Evolutionary conservation across 495 filamentous ascomycete genomes (phyloP), one percentile per base, ranked within the genome.

Genomic region (Hapsidospora chrysogenum): DNA sequence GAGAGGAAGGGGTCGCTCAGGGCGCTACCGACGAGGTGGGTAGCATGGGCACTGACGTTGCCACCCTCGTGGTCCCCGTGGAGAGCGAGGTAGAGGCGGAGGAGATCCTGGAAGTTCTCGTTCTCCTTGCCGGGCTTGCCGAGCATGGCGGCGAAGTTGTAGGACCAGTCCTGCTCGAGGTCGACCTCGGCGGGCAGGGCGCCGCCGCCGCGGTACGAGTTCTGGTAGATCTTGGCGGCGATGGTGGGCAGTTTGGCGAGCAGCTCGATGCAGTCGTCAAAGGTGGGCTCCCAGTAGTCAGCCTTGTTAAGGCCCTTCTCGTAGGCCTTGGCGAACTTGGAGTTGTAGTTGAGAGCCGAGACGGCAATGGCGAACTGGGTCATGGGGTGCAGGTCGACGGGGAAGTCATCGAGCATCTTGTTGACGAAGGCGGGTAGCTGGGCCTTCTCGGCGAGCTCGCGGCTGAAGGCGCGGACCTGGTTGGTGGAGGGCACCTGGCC

Each of bases 21-120:
- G 7, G 92, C 92, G 41, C 78, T 85, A n/a, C 89, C 89, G 22
- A 97, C 92, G 7, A 97, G 69, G 58, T 97, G 89, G 16, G 89
- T 97, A n/a, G 89, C 64, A 54, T 97, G 89, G 3, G 89, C 89
- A 1, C 85, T 94, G 37, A 96, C 89, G 50, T 97, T 97, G 36
- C 89, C 89, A 38, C 89, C 89, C 55, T 97, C 89, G 63, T 97
- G 89, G 60, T 97, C 89, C 30, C 87, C 87, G 63, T 97, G 89
- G 9, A 97, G 75, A 17, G 89, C 87, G 14, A 97, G 74, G 61
- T 97, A 97, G 14, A 97, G 58, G 39, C 89, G 69, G 17, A 97
- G 68, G 14, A 96, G 66, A 47, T 97, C 89, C 51, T 96, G 87
- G 70, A 97, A 97, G 55, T 84, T 81, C 54, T 84, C 73, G 50